A percentile compares a stretch with the other conserved stretches of the same genome.
Conservation (phyloP, 2,329 filamentous ascomycete genomes). For the Xylaria sp. region DNA sequence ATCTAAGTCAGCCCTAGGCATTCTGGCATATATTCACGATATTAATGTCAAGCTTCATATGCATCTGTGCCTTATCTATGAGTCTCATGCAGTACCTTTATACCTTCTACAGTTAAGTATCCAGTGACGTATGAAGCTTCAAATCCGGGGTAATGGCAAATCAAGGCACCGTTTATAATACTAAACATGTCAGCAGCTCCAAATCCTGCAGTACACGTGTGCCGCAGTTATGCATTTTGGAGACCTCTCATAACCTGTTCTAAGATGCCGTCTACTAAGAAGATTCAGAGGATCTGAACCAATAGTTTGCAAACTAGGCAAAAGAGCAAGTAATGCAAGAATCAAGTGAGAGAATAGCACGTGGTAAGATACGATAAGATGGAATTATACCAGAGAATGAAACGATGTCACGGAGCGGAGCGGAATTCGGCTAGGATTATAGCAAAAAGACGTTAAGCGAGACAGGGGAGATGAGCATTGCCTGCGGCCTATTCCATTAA, state of each 20-base stretch:
- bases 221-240: constrained; percentile 1
- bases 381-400: neutral
- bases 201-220: constrained; percentile 1
- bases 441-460: constrained; percentile 25
- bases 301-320: no score
- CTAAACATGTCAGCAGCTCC: neutral
- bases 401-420: constrained; percentile 12
- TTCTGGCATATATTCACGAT: neutral
- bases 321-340: neutral
- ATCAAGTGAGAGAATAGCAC: neutral
- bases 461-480: constrained; percentile 14
- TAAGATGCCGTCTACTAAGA: neutral
- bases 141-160: constrained; percentile 2
- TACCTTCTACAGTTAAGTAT: neutral
- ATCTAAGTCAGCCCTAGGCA: neutral
- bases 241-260: neutral
- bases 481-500: constrained; percentile 1
- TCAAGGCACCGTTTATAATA: neutral
- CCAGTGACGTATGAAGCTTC: constrained; percentile 20
- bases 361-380: neutral
- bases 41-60: constrained; percentile 8
- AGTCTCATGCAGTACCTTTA: neutral
- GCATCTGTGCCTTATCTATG: neutral
- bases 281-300: no score
- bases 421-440: constrained; percentile 4